Evolutionary conservation across 1,139 yeast genomes (phyloP).

Genomic region (Sugiyamaella japonica): DNA sequence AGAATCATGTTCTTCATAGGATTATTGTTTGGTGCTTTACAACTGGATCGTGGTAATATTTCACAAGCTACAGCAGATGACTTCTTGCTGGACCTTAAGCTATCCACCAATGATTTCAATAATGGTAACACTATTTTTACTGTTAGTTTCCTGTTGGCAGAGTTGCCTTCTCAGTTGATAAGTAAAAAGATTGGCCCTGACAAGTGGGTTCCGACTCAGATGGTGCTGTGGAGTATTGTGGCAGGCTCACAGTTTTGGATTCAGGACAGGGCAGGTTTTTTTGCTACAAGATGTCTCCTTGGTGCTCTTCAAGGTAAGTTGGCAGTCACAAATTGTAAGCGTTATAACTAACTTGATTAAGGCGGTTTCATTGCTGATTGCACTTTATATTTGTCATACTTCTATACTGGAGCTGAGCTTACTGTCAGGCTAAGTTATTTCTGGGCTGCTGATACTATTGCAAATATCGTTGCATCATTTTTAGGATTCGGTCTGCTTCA

Average conservation of each 20-base stretch:
- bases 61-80: constrained; percentile 54
- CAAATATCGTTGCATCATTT: constrained; percentile 41
- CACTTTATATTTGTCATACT: constrained; percentile 52
- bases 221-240: constrained; percentile 52
- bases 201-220: constrained; percentile 54
- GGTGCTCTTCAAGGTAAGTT: constrained; percentile 43
- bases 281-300: constrained; percentile 47
- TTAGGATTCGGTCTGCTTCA: constrained; percentile 49
- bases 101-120: constrained; percentile 53
- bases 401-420: constrained; percentile 50
- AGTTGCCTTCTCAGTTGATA: constrained; percentile 55
- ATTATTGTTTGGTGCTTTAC: constrained; percentile 50
- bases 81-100: constrained; percentile 46
- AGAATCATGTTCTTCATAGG: constrained; percentile 49
- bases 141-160: constrained; percentile 49
- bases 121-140: constrained; percentile 48
- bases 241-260: constrained; percentile 48
- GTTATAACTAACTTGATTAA: constrained; percentile 35
- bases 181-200: constrained; percentile 55
- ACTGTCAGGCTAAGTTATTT: constrained; percentile 50
- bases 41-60: constrained; percentile 54
- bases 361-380: constrained; percentile 59
- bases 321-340: not conserved
- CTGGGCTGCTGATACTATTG: constrained; percentile 42
- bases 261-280: constrained; percentile 43